phyloP scores from a whole-genome alignment of 139 green algal species.

The Picochlorum sp. region DNA sequence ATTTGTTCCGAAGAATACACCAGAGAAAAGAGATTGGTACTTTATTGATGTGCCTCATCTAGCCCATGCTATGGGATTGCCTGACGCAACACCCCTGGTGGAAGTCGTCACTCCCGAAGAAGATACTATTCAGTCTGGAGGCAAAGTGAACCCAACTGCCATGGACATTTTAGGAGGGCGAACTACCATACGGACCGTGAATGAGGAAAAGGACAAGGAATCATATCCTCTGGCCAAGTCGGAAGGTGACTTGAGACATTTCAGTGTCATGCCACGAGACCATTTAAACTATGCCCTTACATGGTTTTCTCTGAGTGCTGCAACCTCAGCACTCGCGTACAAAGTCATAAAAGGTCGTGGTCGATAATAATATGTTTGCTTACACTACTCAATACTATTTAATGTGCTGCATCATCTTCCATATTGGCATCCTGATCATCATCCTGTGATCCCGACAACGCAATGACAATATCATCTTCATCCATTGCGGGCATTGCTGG shows the following conservation, averaged over 20 bases:
- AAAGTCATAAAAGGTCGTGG: conserved; percentile 16
- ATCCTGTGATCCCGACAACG: background rate
- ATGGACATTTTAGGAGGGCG: conserved; percentile 29
- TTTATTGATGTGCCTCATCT: conserved; percentile 57
- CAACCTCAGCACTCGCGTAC: conserved; percentile 24
- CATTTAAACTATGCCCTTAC: conserved; percentile 64
- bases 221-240: conserved; percentile 46
- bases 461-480: conserved; percentile 4
- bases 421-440: background rate
- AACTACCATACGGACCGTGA: background rate
- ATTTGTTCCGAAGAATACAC: conserved; percentile 66
- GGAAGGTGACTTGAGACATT: conserved; percentile 34
- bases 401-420: background rate
- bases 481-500: background rate
- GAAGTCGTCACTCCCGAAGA: conserved; percentile 26
- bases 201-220: conserved; percentile 10
- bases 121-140: background rate
- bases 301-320: conserved; percentile 42
- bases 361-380: background rate
- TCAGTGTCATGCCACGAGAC: conserved; percentile 50
- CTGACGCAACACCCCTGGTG: conserved; percentile 42
- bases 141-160: conserved; percentile 9
- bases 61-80: conserved; percentile 31
- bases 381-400: background rate
- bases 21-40: conserved; percentile 30